Evolutionary conservation across 257 asterid genomes (phyloP).

Genomic region (Scutellaria minor): DNA sequence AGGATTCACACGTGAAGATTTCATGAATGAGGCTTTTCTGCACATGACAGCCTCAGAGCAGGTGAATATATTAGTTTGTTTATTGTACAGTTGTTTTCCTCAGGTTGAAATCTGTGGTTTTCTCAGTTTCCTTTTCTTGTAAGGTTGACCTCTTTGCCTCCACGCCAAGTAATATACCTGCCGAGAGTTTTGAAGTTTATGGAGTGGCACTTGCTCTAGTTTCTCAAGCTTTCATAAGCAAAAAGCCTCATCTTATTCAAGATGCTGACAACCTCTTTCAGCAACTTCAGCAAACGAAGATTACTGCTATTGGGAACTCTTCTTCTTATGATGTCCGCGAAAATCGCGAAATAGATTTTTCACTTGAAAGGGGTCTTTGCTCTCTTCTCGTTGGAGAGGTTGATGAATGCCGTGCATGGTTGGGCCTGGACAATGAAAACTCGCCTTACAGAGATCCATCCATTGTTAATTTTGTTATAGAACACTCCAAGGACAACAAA

Average conservation of each 20-base stretch:
- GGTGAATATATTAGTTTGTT: conserved; percentile 43
- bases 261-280: conserved; percentile 97
- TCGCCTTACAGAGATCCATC: conserved; percentile 90
- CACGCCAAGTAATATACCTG: conserved; percentile 95
- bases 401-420: conserved; percentile 88
- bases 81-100: neutral
- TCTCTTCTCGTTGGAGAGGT: conserved; percentile 95
- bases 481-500: conserved; percentile 74
- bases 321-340: conserved; percentile 53
- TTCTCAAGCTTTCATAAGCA: conserved; percentile 85
- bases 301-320: conserved; percentile 55
- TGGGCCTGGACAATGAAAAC: conserved; percentile 78
- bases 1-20: conserved; percentile 93
- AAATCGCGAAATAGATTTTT: conserved; percentile 81
- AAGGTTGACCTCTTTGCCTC: conserved; percentile 95
- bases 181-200: conserved; percentile 96
- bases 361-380: conserved; percentile 98
- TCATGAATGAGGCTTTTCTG: conserved; percentile 90
- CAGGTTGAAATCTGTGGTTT: conserved; percentile 19
- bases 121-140: neutral
- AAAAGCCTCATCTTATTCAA: conserved; percentile 88
- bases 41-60: conserved; percentile 96
- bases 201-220: conserved; percentile 98
- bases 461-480: conserved; percentile 71
- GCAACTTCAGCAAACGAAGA: conserved; percentile 95